Base-by-base conservation (phyloP, 179 eudicot species). In the Spinacia oleracea region DNA sequence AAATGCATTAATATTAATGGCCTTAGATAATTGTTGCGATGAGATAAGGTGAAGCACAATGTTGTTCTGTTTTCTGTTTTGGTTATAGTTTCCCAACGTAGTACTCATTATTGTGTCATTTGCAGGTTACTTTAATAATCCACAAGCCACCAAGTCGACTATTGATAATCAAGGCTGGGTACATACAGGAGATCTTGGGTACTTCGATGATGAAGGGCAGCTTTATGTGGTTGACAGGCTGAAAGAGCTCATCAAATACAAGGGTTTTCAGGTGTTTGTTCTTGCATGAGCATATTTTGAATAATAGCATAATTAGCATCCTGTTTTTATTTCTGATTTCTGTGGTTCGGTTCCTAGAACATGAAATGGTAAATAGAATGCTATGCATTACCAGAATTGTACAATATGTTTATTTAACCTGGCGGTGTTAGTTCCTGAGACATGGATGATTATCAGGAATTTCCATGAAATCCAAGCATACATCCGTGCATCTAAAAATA, bases 101-200 rank as follows among this genome's bases (percentile, higher is more conserved):
- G 29, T 71, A 25, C 21, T 66, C 12, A 2, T 25, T 70, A 4
- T 70, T 7, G 9, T 58, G 16, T 51, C 0, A 23, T 76, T 8
- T 55, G 50, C 75, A 83, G 97, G 92, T 68, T 90, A 93, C 77
- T 81, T 78, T 50, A 85, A 88, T 64, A 91, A 91, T 78, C 84
- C 83, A 40, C 68, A 89, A 75, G 95, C 95, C 69, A 91, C 92
- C 35, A 81, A 80, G 79, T 81, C 78, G 35, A 89, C 93, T 14
- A 88, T 89, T 68, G 95, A 92, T 79, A 74, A 79, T 64, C 86
- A 87, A 66, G 93, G 93, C 2, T 93, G 96, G 97, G 79, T 91
- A 42, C 96, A 87, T 73, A 89, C 96, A 1, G 97, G 96, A 48
- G 97, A 93, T 88, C 85, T 93, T 45, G 94, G 97, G 55, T 89